Conservation (phyloP, 257 asterid species). For the Penstemon davidsonii region DNA sequence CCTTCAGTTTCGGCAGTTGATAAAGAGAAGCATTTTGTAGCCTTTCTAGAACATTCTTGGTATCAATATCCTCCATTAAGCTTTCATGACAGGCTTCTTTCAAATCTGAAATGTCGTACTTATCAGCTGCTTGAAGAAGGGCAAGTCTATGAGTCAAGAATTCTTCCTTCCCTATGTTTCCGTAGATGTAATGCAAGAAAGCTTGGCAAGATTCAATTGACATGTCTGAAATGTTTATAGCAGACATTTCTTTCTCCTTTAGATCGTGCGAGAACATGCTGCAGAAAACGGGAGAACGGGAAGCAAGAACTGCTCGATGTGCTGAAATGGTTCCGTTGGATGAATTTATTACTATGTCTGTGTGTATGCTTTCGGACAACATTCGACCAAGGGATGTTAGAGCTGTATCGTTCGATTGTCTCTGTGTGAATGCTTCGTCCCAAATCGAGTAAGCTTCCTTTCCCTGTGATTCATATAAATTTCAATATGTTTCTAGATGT, state of each 20-base stretch:
- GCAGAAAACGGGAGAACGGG: slow-evolving; percentile 82
- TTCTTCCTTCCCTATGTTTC: slow-evolving; percentile 57
- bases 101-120: slow-evolving; percentile 69
- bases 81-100: slow-evolving; percentile 89
- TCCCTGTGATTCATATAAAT: slow-evolving; percentile 39
- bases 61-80: slow-evolving; percentile 69
- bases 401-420: slow-evolving; percentile 54
- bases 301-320: slow-evolving; percentile 91
- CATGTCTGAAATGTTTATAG: slow-evolving; percentile 78
- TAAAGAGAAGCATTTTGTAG: slow-evolving; percentile 84
- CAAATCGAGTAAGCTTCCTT: slow-evolving; percentile 68
- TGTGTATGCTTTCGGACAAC: slow-evolving; percentile 84
- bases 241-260: slow-evolving; percentile 73
- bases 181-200: slow-evolving; percentile 70
- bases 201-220: slow-evolving; percentile 77
- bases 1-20: slow-evolving; percentile 68
- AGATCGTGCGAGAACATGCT: slow-evolving; percentile 95
- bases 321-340: slow-evolving; percentile 73
- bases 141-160: slow-evolving; percentile 67
- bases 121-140: slow-evolving; percentile 85
- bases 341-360: slow-evolving; percentile 75
- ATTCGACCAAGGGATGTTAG: slow-evolving; percentile 70
- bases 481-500: too few species aligned
- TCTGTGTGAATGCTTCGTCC: slow-evolving; percentile 46
- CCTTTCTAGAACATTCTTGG: slow-evolving; percentile 75